These are phyloP conservation scores for Cryptococcus deneoformans DNA, from an alignment of 1,284 basidiomycete species.

Conservation along the genomic window DNA sequence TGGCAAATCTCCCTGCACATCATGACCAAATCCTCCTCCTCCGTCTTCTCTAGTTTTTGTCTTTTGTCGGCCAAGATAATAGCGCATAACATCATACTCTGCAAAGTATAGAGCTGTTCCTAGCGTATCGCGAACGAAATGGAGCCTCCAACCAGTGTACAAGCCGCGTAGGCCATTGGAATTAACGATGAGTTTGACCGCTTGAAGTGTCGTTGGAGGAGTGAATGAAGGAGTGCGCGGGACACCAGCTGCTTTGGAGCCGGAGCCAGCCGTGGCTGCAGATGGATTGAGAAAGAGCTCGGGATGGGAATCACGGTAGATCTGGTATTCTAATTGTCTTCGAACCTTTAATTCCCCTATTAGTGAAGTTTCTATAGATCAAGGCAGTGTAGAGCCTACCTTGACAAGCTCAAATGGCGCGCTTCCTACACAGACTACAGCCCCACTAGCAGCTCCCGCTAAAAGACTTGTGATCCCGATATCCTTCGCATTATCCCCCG, in stretches of 20 bases:
- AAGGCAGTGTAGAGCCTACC: constrained; percentile 52
- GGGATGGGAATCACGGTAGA: constrained; percentile 52
- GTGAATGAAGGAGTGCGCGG: constrained; percentile 11
- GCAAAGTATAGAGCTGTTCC: constrained; percentile 50
- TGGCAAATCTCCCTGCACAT: constrained; percentile 41
- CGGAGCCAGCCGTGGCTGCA: constrained; percentile 7
- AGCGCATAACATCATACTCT: constrained; percentile 49
- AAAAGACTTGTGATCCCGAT: constrained; percentile 59
- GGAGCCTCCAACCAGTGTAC: constrained; percentile 45
- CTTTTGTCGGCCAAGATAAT: constrained; percentile 33
- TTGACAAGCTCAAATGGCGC: constrained; percentile 96
- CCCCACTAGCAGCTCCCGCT: constrained; percentile 46
- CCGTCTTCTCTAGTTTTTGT: constrained; percentile 6
- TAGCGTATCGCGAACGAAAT: constrained; percentile 47
- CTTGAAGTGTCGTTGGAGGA: constrained; percentile 44
- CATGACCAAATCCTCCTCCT: constrained; percentile 12
- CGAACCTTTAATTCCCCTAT: constrained; percentile 59
- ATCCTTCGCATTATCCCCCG: constrained; percentile 55
- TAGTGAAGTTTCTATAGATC: neutral
- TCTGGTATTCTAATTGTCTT: constrained; percentile 89
- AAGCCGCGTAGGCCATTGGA: constrained; percentile 32
- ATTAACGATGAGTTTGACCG: constrained; percentile 37
- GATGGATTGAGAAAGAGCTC: constrained; percentile 15
- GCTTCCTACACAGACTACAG: constrained; percentile 54
- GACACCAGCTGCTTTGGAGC: constrained; percentile 8